Conservation (phyloP, 805 yeast genomes). For the Pichia heedii region DNA sequence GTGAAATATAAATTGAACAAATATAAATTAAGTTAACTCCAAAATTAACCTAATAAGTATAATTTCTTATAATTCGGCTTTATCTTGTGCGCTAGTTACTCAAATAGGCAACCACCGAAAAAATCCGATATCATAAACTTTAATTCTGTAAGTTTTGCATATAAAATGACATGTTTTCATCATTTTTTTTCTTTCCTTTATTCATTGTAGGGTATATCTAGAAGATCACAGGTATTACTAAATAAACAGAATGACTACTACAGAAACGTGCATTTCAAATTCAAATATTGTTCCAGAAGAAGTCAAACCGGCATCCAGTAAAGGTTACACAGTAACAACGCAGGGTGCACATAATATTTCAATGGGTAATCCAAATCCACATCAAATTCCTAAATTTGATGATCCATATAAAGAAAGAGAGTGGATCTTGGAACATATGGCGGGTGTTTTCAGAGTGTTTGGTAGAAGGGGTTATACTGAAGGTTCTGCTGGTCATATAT, state of each 20-base stretch:
- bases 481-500: slow-evolving; percentile 81
- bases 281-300: slow-evolving; percentile 16
- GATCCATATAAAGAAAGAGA: slow-evolving; percentile 41
- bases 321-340: slow-evolving; percentile 33
- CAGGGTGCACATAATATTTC: slow-evolving; percentile 57
- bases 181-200: no score
- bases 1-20: no score
- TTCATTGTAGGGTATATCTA: no score
- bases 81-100: no score
- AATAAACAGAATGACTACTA: slow-evolving; percentile 1
- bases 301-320: slow-evolving; percentile 27
- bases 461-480: slow-evolving; percentile 71
- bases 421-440: slow-evolving; percentile 64
- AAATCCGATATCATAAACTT: no score
- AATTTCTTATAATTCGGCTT: no score
- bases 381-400: slow-evolving; percentile 42
- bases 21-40: no score
- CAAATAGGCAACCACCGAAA: no score
- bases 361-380: slow-evolving; percentile 43
- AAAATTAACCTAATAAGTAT: no score
- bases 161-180: no score
- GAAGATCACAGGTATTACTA: no score
- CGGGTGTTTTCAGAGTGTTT: slow-evolving; percentile 76
- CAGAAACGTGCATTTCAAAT: slow-evolving; percentile 2
- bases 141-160: no score